phyloP scores from a whole-genome alignment of 2,329 filamentous ascomycete genomes.

The Helicocarpus griseus region DNA sequence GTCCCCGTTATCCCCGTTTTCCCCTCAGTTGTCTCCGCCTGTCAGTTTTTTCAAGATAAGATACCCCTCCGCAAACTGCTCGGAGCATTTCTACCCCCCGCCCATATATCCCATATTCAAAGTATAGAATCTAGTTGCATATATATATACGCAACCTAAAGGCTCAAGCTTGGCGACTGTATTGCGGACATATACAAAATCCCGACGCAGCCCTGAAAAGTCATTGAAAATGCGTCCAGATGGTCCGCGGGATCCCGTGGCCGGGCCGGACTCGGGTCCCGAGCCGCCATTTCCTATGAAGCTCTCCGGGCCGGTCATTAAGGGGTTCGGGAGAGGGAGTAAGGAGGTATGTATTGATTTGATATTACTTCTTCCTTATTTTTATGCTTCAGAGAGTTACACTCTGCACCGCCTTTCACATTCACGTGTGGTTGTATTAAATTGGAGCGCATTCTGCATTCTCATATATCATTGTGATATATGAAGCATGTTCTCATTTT shows the following conservation, averaged over 20 bases:
- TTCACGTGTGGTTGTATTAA: not conserved
- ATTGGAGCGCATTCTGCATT: no score
- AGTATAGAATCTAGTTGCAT: no score
- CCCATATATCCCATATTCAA: not conserved
- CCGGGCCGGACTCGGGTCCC: constrained; percentile 65
- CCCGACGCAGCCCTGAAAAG: not conserved
- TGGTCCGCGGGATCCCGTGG: constrained; percentile 55
- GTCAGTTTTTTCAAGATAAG: no score
- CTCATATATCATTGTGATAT: no score
- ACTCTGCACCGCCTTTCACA: not conserved
- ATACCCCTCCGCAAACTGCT: not conserved
- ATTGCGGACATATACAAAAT: not conserved
- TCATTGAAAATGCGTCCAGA: constrained; percentile 35
- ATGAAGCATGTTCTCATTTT: no score
- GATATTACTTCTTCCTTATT: not conserved
- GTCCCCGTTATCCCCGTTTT: not conserved
- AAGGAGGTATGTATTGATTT: constrained; percentile 58
- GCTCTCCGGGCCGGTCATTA: constrained; percentile 79
- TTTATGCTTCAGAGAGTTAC: constrained; percentile 2
- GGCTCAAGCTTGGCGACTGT: not conserved
- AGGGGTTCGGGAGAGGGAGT: constrained; percentile 86
- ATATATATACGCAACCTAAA: not conserved
- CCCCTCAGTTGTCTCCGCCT: not conserved
- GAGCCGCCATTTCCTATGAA: constrained; percentile 69
- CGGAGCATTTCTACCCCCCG: not conserved